These are phyloP conservation scores for Ophiocordyceps robertsii DNA, from an alignment of 2,329 filamentous ascomycete species.

Conservation along the genomic window DNA sequence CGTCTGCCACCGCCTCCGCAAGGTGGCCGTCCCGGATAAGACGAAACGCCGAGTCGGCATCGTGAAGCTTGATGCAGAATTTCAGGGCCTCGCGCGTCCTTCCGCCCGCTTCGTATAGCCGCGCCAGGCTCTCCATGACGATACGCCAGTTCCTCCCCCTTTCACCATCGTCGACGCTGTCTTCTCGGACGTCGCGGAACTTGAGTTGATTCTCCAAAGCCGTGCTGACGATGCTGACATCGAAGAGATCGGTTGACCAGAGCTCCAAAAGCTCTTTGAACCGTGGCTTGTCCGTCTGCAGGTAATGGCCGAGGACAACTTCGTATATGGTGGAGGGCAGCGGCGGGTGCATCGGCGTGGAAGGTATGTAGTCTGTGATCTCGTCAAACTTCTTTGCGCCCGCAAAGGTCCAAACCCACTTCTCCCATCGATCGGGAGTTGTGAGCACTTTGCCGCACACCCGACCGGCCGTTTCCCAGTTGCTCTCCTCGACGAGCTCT, in stretches of 20 bases:
- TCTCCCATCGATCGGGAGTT: conserved; percentile 75
- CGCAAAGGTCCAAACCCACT: conserved; percentile 89
- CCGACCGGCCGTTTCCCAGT: conserved; percentile 69
- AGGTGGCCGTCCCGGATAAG: conserved; percentile 81
- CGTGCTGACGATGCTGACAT: conserved; percentile 61
- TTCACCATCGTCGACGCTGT: conserved; percentile 61
- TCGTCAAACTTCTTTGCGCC: conserved; percentile 79
- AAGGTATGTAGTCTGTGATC: conserved; percentile 74
- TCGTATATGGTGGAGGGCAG: conserved; percentile 78
- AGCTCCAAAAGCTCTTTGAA: conserved; percentile 68
- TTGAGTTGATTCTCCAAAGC: conserved; percentile 73
- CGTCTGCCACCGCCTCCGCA: conserved; percentile 77
- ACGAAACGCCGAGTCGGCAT: conserved; percentile 78
- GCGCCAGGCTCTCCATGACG: conserved; percentile 75
- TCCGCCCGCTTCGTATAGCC: conserved; percentile 69
- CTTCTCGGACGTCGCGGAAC: conserved; percentile 59
- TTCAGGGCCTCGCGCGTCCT: conserved; percentile 72
- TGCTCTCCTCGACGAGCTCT: conserved; percentile 59
- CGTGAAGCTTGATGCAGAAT: conserved; percentile 81
- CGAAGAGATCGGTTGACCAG: conserved; percentile 78
- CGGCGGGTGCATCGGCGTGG: conserved; percentile 61
- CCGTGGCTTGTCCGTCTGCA: conserved; percentile 59
- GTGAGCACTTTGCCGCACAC: conserved; percentile 73
- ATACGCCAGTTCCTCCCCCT: conserved; percentile 75
- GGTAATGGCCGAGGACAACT: conserved; percentile 77